These are phyloP conservation scores for Penicillium psychrosexuale DNA, from an alignment of 2,329 filamentous ascomycete species.

Conservation along the genomic window DNA sequence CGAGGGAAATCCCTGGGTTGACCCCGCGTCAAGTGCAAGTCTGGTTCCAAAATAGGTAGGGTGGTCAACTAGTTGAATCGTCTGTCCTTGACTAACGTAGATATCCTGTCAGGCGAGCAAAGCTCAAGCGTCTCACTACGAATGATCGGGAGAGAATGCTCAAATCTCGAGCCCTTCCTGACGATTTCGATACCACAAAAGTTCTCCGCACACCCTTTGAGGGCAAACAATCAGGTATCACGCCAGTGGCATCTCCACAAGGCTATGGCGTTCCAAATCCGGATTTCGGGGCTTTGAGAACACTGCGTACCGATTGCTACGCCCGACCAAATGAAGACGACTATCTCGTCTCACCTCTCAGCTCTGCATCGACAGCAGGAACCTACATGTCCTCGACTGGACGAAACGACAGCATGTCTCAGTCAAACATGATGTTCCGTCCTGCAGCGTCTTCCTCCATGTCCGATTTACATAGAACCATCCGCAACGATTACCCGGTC, in stretches of 20 bases:
- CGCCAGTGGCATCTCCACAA: conserved; percentile 48
- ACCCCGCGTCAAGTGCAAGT: conserved; percentile 93
- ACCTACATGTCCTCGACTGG: conserved; percentile 35
- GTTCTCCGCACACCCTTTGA: conserved; percentile 56
- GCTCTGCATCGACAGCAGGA: conserved; percentile 34
- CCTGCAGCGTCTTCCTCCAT: conserved; percentile 25
- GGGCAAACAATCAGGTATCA: conserved; percentile 46
- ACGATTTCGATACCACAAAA: conserved; percentile 59
- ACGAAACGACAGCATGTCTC: conserved; percentile 29
- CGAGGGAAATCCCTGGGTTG: conserved; percentile 83
- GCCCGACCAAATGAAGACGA: conserved; percentile 37
- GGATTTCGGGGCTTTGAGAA: conserved; percentile 32
- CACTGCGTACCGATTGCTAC: conserved; percentile 35
- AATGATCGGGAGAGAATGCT: conserved; percentile 62
- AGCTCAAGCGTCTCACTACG: conserved; percentile 59
- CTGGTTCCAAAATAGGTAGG: conserved; percentile 96
- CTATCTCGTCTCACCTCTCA: conserved; percentile 39
- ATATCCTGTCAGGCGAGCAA: conserved; percentile 50
- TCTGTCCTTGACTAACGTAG: neutral
- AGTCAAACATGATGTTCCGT: conserved; percentile 26
- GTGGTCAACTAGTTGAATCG: conserved; percentile 7
- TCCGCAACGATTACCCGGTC: conserved; percentile 28
- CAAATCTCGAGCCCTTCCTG: conserved; percentile 57
- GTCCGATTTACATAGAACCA: conserved; percentile 29
- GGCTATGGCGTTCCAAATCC: conserved; percentile 39